Percentiles rank a stretch among this genome's conserved stretches.
phyloP scores from a whole-genome alignment of 2,329 filamentous ascomycete species.

The Trichoderma lentiforme region DNA sequence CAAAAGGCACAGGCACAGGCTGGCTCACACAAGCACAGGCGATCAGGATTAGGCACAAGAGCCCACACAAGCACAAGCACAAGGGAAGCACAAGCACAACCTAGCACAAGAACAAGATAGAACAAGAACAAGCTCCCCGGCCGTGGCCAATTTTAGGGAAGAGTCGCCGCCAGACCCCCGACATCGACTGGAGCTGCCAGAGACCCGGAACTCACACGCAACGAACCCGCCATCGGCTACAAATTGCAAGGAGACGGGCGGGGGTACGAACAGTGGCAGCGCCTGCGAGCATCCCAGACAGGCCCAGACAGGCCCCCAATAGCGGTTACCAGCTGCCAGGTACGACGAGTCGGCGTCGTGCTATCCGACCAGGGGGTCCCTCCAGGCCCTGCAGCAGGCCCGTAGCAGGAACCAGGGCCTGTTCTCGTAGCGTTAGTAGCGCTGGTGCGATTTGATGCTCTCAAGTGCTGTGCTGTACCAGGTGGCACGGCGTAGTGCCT shows the following conservation, averaged over 20 bases:
- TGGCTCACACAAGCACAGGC: background rate
- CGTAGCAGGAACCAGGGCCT: background rate
- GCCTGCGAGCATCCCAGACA: background rate
- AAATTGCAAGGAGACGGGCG: conserved; percentile 16
- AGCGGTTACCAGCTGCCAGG: conserved; percentile 18
- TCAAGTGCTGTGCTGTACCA: background rate
- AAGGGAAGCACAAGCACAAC: background rate
- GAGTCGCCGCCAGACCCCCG: background rate
- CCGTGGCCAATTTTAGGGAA: conserved; percentile 8
- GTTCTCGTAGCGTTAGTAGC: background rate
- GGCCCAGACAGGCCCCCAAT: background rate
- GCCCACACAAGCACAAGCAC: background rate
- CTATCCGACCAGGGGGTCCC: conserved; percentile 5
- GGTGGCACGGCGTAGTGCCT: background rate
- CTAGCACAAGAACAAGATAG: too few species aligned
- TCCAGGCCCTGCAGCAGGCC: background rate
- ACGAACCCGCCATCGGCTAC: conserved; percentile 15
- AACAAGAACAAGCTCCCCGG: background rate
- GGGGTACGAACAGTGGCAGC: conserved; percentile 1
- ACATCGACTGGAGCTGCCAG: background rate
- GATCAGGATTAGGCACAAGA: background rate
- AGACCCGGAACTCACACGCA: background rate
- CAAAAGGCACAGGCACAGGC: background rate
- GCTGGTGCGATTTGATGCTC: background rate
- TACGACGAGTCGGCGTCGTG: conserved; percentile 17